Evolutionary conservation across 2,329 filamentous ascomycete genomes (phyloP).

Genomic region (Lasiodiplodia sp.): DNA sequence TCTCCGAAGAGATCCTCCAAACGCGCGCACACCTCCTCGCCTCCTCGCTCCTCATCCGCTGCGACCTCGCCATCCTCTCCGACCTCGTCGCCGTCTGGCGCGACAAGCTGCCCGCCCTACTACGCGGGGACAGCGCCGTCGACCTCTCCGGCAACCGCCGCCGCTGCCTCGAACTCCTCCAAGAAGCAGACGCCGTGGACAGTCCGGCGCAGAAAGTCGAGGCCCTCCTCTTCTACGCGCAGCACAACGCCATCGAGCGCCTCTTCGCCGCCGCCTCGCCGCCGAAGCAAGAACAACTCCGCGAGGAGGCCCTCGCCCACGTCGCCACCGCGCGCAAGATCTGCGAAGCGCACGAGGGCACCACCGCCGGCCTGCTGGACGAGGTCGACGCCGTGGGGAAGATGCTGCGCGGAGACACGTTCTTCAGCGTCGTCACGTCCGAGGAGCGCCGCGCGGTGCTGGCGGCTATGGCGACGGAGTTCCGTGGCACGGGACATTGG

Average conservation of each 20-base stretch:
- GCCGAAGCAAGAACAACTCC: conserved; percentile 31
- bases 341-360: not conserved
- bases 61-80: conserved; percentile 57
- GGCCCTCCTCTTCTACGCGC: conserved; percentile 59
- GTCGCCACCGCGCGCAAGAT: not conserved
- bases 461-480: conserved; percentile 56
- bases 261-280: conserved; percentile 6
- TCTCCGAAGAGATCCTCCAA: conserved; percentile 39
- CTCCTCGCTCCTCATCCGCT: conserved; percentile 55
- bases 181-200: conserved; percentile 44
- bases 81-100: conserved; percentile 49
- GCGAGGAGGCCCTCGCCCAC: conserved; percentile 11
- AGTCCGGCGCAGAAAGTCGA: conserved; percentile 58
- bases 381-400: conserved; percentile 55
- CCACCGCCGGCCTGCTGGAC: conserved; percentile 41
- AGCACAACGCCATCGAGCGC: conserved; percentile 56
- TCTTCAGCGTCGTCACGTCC: conserved; percentile 19
- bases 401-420: not conserved
- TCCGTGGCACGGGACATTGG: conserved; percentile 63
- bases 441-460: conserved; percentile 32
- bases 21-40: conserved; percentile 51
- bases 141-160: conserved; percentile 46
- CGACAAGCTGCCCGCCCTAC: conserved; percentile 10
- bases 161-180: conserved; percentile 53
- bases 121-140: conserved; percentile 33